phyloP scores from a whole-genome alignment of 176 grass and related monocot genomes.

The Lolium rigidum region DNA sequence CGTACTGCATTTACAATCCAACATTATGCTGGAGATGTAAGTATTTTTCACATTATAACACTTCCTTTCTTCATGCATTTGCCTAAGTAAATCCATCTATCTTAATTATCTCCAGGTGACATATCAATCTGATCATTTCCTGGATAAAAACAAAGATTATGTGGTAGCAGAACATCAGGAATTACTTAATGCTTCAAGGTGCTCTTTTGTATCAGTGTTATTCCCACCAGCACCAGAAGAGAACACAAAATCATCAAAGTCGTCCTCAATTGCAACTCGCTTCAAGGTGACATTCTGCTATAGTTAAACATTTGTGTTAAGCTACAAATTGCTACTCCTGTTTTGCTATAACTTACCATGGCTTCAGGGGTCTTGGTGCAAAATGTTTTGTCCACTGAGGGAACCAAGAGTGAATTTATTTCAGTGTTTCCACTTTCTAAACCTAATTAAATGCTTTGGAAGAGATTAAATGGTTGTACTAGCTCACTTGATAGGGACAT shows the following conservation, averaged over 20 bases:
- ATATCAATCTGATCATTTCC: constrained; percentile 88
- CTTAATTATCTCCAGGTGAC: constrained; percentile 57
- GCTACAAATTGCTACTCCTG: background rate
- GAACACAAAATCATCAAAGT: constrained; percentile 96
- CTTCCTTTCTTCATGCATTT: constrained; percentile 37
- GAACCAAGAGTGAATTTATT: constrained; percentile 5
- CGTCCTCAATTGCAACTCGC: constrained; percentile 85
- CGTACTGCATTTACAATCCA: constrained; percentile 84
- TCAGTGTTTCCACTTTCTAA: background rate
- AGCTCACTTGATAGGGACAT: background rate
- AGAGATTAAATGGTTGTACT: constrained; percentile 7
- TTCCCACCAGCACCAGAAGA: constrained; percentile 81
- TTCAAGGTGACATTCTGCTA: constrained; percentile 72
- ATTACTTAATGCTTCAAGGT: constrained; percentile 88
- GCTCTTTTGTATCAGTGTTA: constrained; percentile 77
- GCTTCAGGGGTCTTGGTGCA: background rate
- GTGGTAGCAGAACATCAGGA: constrained; percentile 91
- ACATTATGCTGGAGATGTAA: constrained; percentile 98
- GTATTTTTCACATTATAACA: constrained; percentile 43
- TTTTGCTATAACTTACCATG: background rate
- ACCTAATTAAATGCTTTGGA: constrained; percentile 24
- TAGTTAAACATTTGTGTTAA: constrained; percentile 28
- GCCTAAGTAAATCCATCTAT: constrained; percentile 19
- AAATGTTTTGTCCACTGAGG: background rate
- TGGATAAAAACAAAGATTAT: constrained; percentile 99